Base-by-base conservation (phyloP, 2,329 filamentous ascomycete species). In the Aspergillus clavatus region DNA sequence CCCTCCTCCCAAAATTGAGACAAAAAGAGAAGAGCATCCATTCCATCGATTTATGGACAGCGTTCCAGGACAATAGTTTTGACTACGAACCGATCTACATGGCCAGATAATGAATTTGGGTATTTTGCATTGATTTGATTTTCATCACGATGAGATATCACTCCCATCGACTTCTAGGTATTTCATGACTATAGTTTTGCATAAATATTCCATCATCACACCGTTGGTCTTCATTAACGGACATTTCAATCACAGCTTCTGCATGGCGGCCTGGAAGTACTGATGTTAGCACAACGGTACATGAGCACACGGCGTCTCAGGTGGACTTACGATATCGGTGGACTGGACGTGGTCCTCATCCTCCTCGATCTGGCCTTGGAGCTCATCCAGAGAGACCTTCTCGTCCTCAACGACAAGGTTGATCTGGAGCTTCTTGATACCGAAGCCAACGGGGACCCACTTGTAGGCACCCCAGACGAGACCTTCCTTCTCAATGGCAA, bases 381-480 rank as follows among this genome's bases (percentile, higher is more conserved):
- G 84, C 53, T 96, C 91, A 60, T 85, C 81, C 56, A 87, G 71
- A 58, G 87, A 90, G 68, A 98, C 72, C 82, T 96, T 96, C 58
- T 97, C 91, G 70, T 98, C 93, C 80, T 97, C 93, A 56, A 97
- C 78, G 62, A 97, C 89, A 60, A 97, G 75, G 84, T 88, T 97
- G 79, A 98, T 95, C 82, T 97, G 91, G 55, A 98, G 84, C 83
- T 97, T 97, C 81, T 87, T 93, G 80, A 98, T 94, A 80, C 93
- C 93, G 80, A 88, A 98, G 66, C 90, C 91, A 63, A 98, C 84
- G 57, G 90, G 72, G 42, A 95, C 84, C 56, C 95, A 78, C 80
- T 93, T 87, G 71, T 87, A 90, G 56, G 79, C 83, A 83, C 91
- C 91, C 93, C 93, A 98, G 55, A 94, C 84, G 53, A 98, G 87